These are phyloP conservation scores for Cryptococcus floricola DNA, from an alignment of 1,284 basidiomycete genomes.

Conservation along the genomic window DNA sequence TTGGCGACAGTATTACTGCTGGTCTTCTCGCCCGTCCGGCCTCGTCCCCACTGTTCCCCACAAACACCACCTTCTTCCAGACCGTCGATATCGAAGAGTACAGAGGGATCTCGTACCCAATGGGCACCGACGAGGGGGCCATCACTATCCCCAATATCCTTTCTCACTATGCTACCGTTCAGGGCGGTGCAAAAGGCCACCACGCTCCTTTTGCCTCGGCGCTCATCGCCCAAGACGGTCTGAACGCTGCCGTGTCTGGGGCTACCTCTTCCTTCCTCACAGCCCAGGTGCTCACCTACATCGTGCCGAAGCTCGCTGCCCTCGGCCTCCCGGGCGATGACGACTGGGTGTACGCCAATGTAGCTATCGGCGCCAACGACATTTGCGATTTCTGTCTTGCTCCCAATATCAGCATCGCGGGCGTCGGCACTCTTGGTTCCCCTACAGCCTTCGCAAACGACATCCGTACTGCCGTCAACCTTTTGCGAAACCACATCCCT, in stretches of 20 bases:
- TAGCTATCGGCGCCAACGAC: slow-evolving; percentile 49
- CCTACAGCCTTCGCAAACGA: slow-evolving; percentile 39
- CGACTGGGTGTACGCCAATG: slow-evolving; percentile 47
- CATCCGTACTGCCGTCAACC: slow-evolving; percentile 39
- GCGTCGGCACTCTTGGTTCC: slow-evolving; percentile 24
- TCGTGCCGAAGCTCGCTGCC: no score
- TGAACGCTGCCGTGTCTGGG: slow-evolving; percentile 42
- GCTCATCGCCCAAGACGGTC: slow-evolving; percentile 30
- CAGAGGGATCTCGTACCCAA: slow-evolving; percentile 47
- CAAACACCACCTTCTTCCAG: not conserved
- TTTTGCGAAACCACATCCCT: slow-evolving; percentile 18
- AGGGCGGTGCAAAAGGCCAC: slow-evolving; percentile 25
- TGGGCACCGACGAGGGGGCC: slow-evolving; percentile 39
- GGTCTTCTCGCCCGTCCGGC: slow-evolving; percentile 37
- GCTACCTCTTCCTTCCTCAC: slow-evolving; percentile 8
- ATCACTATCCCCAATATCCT: slow-evolving; percentile 45
- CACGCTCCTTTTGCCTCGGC: no score
- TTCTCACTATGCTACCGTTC: slow-evolving; percentile 18
- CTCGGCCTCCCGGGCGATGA: slow-evolving; percentile 7
- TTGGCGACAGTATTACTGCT: slow-evolving; percentile 50
- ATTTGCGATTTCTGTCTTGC: slow-evolving; percentile 6
- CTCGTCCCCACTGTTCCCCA: not conserved
- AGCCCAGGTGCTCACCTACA: no score
- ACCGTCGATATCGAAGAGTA: slow-evolving; percentile 37
- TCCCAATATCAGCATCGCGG: not conserved